Percentiles rank a stretch among this genome's conserved stretches.
phyloP scores from a whole-genome alignment of 768 basidiomycete species.

The Tylopilus balloui region DNA sequence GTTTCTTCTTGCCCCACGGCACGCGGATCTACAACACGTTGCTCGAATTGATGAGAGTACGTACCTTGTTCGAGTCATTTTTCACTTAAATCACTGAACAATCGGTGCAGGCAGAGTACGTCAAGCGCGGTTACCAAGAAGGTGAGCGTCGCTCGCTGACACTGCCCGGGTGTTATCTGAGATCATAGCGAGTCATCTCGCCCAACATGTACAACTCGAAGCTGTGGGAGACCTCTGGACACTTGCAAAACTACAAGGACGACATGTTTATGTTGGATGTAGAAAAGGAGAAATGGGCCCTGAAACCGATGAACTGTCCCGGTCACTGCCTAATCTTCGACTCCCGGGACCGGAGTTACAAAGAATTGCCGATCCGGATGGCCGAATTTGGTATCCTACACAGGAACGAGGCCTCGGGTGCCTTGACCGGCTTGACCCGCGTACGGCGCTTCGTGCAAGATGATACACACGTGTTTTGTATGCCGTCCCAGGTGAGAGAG shows the following conservation, averaged over 20 bases:
- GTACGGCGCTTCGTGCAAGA: slow-evolving; percentile 96
- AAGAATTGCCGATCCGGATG: slow-evolving; percentile 94
- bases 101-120: slow-evolving; percentile 71
- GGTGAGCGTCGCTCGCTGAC: slow-evolving; percentile 37
- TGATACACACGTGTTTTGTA: slow-evolving; percentile 98
- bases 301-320: slow-evolving; percentile 99
- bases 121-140: slow-evolving; percentile 94
- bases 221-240: slow-evolving; percentile 97
- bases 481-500: slow-evolving; percentile 75
- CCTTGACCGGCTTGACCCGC: slow-evolving; percentile 86
- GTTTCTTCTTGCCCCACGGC: slow-evolving; percentile 96
- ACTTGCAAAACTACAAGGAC: slow-evolving; percentile 97
- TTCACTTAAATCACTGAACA: slow-evolving; percentile 3
- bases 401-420: slow-evolving; percentile 93
- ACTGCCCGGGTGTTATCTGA: slow-evolving; percentile 6
- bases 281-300: slow-evolving; percentile 93
- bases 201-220: slow-evolving; percentile 97
- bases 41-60: slow-evolving; percentile 82
- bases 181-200: slow-evolving; percentile 67
- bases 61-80: slow-evolving; percentile 26
- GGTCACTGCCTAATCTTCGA: slow-evolving; percentile 97
- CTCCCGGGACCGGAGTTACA: slow-evolving; percentile 88
- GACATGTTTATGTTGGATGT: slow-evolving; percentile 95
- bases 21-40: slow-evolving; percentile 95
- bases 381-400: slow-evolving; percentile 98